Conservation (phyloP, 768 basidiomycete species). For the Kwoniella dendrophila region DNA sequence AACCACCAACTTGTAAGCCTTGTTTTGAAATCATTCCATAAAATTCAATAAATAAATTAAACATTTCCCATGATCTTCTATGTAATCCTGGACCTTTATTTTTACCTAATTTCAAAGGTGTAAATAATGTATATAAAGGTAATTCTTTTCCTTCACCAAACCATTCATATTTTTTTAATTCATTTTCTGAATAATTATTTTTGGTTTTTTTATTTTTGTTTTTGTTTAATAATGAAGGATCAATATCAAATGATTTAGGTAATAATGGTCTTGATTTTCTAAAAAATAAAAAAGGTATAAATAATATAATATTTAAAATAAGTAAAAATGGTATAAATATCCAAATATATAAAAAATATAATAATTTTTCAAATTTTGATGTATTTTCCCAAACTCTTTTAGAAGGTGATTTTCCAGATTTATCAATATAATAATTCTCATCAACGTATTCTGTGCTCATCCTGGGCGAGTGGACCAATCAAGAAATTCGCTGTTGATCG, state of each 20-base stretch:
- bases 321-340: slow-evolving; percentile 9
- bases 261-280: slow-evolving; percentile 7
- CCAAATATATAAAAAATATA: slow-evolving; percentile 24
- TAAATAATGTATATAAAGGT: background rate
- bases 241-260: background rate
- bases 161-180: slow-evolving; percentile 13
- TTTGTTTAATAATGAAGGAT: background rate
- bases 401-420: slow-evolving; percentile 9
- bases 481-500: too few relatives aligned
- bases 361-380: slow-evolving; percentile 5
- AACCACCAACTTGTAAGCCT: slow-evolving; percentile 39
- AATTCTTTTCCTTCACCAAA: slow-evolving; percentile 20
- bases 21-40: slow-evolving; percentile 28
- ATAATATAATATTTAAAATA: background rate
- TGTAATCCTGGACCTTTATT: slow-evolving; percentile 21
- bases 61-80: slow-evolving; percentile 36
- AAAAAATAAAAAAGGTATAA: slow-evolving; percentile 16
- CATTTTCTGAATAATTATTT: background rate
- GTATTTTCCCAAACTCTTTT: slow-evolving; percentile 15
- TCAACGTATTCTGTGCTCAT: slow-evolving; percentile 1
- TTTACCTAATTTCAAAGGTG: slow-evolving; percentile 11
- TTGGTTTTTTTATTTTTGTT: background rate
- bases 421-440: slow-evolving; percentile 6
- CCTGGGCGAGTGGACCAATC: background rate
- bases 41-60: slow-evolving; percentile 20